Percentiles rank a stretch among this genome's conserved stretches.
phyloP scores from a whole-genome alignment of 1,284 basidiomycete genomes.

The Inonotus obliquus region DNA sequence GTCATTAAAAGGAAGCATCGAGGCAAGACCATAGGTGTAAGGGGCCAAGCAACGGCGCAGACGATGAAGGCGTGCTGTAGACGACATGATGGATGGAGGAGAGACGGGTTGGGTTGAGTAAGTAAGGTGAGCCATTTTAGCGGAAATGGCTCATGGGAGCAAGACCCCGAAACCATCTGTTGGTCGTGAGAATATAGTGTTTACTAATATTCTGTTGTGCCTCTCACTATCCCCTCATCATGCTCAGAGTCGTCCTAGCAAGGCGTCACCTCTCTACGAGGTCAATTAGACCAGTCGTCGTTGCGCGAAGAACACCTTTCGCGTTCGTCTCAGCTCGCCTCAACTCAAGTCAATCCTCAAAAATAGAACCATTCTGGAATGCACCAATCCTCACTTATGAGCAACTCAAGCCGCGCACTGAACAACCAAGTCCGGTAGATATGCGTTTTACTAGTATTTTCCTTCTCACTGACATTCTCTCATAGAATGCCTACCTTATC shows the following conservation, averaged over 20 bases:
- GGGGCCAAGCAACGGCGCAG: neutral
- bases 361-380: conserved; percentile 57
- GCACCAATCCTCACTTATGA: conserved; percentile 72
- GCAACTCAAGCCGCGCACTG: conserved; percentile 79
- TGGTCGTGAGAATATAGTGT: neutral
- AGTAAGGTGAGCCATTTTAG: conserved; percentile 1
- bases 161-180: neutral
- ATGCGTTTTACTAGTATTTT: neutral
- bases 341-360: conserved; percentile 23
- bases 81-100: neutral
- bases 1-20: neutral
- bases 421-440: conserved; percentile 75
- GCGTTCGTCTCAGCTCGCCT: neutral
- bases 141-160: neutral
- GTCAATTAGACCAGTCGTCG: neutral
- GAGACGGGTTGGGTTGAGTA: neutral
- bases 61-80: neutral
- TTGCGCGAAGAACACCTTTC: neutral
- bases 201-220: neutral
- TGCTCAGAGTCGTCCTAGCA: conserved; percentile 13
- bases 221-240: neutral
- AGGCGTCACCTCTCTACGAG: neutral
- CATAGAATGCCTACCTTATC: conserved; percentile 75
- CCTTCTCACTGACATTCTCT: conserved; percentile 7
- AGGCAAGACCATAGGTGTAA: neutral